phyloP scores from a whole-genome alignment of 2,329 filamentous ascomycete genomes.

The Colletotrichum trifolii region DNA sequence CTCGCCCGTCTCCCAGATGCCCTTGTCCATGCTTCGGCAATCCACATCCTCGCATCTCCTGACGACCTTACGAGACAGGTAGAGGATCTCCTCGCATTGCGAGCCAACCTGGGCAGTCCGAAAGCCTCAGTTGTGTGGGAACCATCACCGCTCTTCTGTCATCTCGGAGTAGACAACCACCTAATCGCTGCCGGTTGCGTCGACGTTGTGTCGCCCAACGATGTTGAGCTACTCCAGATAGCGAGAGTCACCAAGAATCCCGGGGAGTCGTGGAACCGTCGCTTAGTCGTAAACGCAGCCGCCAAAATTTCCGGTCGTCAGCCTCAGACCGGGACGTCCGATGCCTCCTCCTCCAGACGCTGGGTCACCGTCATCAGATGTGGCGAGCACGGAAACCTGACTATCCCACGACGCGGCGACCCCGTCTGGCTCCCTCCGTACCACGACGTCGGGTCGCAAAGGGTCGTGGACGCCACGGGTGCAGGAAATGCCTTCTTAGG shows the following conservation, averaged over 20 bases:
- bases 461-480: slow-evolving; percentile 8
- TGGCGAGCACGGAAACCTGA: slow-evolving; percentile 13
- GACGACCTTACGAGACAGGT: background rate
- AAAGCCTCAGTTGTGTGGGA: slow-evolving; percentile 4
- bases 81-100: background rate
- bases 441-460: background rate
- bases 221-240: slow-evolving; percentile 6
- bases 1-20: too few relatives aligned
- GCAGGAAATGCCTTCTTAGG: slow-evolving; percentile 27
- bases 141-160: slow-evolving; percentile 14
- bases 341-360: background rate
- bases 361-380: slow-evolving; percentile 4
- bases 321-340: rapidly evolving
- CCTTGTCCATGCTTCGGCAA: background rate
- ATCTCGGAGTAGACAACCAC: background rate
- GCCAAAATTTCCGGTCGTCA: background rate
- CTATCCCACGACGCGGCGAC: background rate
- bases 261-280: background rate
- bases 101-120: background rate
- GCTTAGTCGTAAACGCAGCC: background rate
- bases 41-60: slow-evolving; percentile 6
- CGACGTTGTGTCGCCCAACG: slow-evolving; percentile 2
- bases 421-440: slow-evolving; percentile 25
- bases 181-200: background rate
- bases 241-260: background rate